These are phyloP conservation scores for Solanum pinnatisectum DNA, from an alignment of 257 asterid genomes.

Conservation along the genomic window DNA sequence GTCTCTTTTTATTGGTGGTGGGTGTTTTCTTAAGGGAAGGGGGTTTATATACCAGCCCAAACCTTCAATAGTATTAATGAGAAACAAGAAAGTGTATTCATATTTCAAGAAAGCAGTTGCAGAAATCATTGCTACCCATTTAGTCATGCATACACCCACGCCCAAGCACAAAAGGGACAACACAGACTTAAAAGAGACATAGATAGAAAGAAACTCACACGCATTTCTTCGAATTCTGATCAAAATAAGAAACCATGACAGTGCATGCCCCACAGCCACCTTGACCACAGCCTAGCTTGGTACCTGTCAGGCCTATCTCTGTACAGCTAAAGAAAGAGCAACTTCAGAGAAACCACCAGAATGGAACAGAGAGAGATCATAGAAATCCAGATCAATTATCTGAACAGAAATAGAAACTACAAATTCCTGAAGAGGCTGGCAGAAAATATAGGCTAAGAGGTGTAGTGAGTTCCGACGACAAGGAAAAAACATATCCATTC, in stretches of 20 bases:
- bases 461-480: not conserved
- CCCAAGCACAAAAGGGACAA: not conserved
- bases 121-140: not conserved
- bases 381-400: not conserved
- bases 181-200: not conserved
- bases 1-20: not conserved
- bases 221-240: conserved; percentile 59
- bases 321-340: conserved; percentile 5
- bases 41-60: not conserved
- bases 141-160: not conserved
- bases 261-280: conserved; percentile 99
- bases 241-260: conserved; percentile 86
- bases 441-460: not conserved
- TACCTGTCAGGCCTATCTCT: conserved; percentile 87
- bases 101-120: not conserved
- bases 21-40: not conserved
- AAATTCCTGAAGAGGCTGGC: not conserved
- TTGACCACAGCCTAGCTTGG: conserved; percentile 98
- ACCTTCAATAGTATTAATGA: not conserved
- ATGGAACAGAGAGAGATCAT: not conserved
- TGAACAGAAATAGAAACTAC: not conserved
- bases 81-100: not conserved
- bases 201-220: conserved; percentile 59
- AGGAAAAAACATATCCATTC: not conserved
- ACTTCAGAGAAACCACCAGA: conserved; percentile 4